Evolutionary conservation across 106 monocot species (phyloP).

Genomic region (Triglochin maritima): DNA sequence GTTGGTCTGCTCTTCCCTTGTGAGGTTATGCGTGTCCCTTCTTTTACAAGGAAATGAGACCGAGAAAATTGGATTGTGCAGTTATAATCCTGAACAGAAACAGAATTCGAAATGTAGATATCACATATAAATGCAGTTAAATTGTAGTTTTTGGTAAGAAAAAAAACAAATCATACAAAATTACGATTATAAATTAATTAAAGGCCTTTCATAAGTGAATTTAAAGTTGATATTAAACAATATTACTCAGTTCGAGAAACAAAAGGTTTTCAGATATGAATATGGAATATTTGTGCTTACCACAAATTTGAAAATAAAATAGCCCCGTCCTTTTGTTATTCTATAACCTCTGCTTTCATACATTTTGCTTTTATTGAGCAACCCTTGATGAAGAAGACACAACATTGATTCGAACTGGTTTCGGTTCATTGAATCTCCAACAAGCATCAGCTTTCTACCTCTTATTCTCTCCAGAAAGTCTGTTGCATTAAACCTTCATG

Average conservation of each 20-base stretch:
- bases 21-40: conserved; percentile 48
- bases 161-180: too few species aligned
- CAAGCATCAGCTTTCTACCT: conserved; percentile 70
- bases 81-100: conserved; percentile 51
- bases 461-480: conserved; percentile 78
- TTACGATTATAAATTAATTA: too few species aligned
- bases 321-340: conserved; percentile 83
- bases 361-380: conserved; percentile 77
- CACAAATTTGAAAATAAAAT: conserved; percentile 67
- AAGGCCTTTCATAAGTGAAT: too few species aligned
- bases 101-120: neutral
- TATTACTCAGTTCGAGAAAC: neutral
- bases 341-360: conserved; percentile 74
- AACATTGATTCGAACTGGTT: conserved; percentile 95
- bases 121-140: neutral
- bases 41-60: conserved; percentile 85
- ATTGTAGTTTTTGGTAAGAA: neutral
- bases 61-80: conserved; percentile 79
- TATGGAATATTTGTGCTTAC: conserved; percentile 20
- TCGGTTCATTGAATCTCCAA: conserved; percentile 90
- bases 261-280: neutral
- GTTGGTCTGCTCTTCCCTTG: conserved; percentile 54
- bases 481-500: conserved; percentile 70
- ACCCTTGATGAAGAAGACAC: conserved; percentile 59
- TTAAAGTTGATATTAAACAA: too few species aligned